A percentile compares a stretch with the other conserved stretches of the same genome.
Conservation (phyloP, 257 asterid genomes). For the Solanum microdontum region DNA sequence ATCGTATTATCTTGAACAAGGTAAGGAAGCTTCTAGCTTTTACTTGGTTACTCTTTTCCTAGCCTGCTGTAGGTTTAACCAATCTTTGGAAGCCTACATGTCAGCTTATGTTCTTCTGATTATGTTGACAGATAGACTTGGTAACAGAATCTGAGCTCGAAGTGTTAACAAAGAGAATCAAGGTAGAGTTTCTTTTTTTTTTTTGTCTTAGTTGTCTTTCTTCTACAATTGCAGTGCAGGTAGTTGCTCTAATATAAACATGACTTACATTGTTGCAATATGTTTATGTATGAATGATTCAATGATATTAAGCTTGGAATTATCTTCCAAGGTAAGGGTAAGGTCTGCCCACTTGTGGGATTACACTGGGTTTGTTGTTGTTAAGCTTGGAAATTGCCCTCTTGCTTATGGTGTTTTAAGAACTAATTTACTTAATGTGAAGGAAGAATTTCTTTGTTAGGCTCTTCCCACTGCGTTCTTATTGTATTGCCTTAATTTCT, state of each 20-base stretch:
- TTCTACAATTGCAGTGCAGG: not conserved
- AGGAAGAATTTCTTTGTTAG: not conserved
- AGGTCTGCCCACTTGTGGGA: not conserved
- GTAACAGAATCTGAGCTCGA: slow-evolving; percentile 63
- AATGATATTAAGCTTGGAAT: not conserved
- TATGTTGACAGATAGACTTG: slow-evolving; percentile 65
- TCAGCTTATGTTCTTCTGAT: slow-evolving; percentile 13
- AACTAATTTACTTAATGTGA: not conserved
- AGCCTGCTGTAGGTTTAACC: not conserved
- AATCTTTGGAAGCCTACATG: not conserved
- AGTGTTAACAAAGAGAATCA: slow-evolving; percentile 47
- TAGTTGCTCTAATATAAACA: not conserved
- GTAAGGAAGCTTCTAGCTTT: slow-evolving; percentile 11
- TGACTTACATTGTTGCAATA: not conserved
- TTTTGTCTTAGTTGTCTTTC: not conserved
- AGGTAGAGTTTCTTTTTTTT: slow-evolving; percentile 27
- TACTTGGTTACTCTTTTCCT: not conserved
- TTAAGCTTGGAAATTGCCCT: not conserved
- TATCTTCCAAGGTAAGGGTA: not conserved
- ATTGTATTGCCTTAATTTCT: not conserved
- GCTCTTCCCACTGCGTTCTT: not conserved
- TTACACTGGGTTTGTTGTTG: not conserved
- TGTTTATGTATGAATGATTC: not conserved
- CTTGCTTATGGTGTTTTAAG: not conserved
- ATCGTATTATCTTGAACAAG: slow-evolving; percentile 80